Conservation (phyloP, 805 yeast species). For the Scheffersomyces spartinae region DNA sequence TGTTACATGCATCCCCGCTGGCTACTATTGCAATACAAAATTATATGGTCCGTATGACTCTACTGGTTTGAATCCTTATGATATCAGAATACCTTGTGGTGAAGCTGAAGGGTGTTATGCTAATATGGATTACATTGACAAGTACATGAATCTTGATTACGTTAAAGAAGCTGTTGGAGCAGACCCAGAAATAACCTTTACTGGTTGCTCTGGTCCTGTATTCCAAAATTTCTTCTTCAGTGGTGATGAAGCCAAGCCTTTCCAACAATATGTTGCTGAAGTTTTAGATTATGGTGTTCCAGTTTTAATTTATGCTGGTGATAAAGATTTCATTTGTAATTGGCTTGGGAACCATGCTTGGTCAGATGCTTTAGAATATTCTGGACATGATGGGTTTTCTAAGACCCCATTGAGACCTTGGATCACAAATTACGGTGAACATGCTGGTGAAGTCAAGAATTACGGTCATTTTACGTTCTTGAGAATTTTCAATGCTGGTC, state of each 20-base stretch:
- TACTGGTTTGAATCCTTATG: constrained; percentile 55
- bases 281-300: constrained; percentile 7
- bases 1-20: constrained; percentile 31
- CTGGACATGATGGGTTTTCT: constrained; percentile 3
- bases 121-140: constrained; percentile 36
- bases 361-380: constrained; percentile 2
- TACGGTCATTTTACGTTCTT: constrained; percentile 13
- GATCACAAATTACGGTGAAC: background rate
- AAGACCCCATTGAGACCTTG: constrained; percentile 1
- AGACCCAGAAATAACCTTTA: constrained; percentile 34
- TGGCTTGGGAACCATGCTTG: constrained; percentile 8
- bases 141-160: constrained; percentile 39
- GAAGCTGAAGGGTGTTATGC: constrained; percentile 43
- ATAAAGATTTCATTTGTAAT: constrained; percentile 9
- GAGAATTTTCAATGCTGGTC: constrained; percentile 15
- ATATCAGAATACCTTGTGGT: constrained; percentile 41
- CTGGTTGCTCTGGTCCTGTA: constrained; percentile 38
- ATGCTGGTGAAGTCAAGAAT: constrained; percentile 14
- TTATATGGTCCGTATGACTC: constrained; percentile 20
- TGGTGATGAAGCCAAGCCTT: constrained; percentile 63
- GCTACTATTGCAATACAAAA: constrained; percentile 16
- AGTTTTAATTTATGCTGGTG: constrained; percentile 7
- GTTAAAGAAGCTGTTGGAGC: constrained; percentile 53
- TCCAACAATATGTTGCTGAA: constrained; percentile 47
- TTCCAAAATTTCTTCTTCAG: constrained; percentile 38